Base-by-base conservation (phyloP, 1,139 yeast genomes). In the Suhomyces chickasaworum region DNA sequence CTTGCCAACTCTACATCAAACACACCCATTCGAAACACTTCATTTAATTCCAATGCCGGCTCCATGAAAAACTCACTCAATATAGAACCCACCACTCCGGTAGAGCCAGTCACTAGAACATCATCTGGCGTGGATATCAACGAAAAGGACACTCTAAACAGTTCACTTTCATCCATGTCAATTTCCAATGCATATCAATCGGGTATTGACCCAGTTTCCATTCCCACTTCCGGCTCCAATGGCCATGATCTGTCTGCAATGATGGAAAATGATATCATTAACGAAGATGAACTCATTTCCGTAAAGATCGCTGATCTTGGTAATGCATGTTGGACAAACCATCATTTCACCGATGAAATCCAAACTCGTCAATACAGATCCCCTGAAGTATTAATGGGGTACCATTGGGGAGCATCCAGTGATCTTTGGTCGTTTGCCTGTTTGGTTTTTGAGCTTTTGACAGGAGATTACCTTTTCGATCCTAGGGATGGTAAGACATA, bases 241-340 rank as follows among this genome's bases (percentile, higher is more conserved):
- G 47, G 34, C 13, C 49, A 34, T n/a, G 47, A 38, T 12, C 39
- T 32, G 23, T 39, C 42, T 15, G 39, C 13, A 22, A 32, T 46
- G 13, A 15, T 48, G 20, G 48, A 46, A 10, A 44, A 43, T 35
- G 57, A 53, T 29, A 51, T 71, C 10, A 67, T 73, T 49, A 73
- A 74, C 56, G 79, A 74, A 48, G 77, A 73, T 46, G 80, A 74
- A 53, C 55, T 74, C 42, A 75, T 75, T 13, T 73, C 78, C 0
- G 79, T 75, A 9, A 75, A 75, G 48, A 75, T 75, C 37, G 80
- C 80, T 15, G 80, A 75, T 55, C 66, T 75, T 56, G 80, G 80
- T 18, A 75, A 75, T 53, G 79, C 80, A 10, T 74, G 79, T 53
- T 75, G 79, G 78, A 63, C 70, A 13, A 68, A 69, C 47, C 79